Evolutionary conservation across 257 asterid species (phyloP).

Genomic region (Gynochthodes officinalis): DNA sequence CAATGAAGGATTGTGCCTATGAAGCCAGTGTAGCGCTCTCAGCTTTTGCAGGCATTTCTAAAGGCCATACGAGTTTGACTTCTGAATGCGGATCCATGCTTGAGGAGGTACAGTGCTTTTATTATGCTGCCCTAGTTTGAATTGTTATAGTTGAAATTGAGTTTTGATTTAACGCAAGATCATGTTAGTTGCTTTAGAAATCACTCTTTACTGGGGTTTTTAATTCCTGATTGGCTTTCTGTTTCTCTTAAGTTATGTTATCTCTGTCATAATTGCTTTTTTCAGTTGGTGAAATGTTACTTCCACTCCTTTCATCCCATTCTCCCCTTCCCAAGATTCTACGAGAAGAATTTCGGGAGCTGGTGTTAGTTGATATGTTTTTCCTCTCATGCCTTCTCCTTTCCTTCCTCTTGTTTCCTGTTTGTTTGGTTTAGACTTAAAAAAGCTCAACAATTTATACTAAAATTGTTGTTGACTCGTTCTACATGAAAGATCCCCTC

Average conservation of each 20-base stretch:
- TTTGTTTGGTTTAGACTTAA: background rate
- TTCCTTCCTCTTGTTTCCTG: background rate
- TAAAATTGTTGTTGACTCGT: background rate
- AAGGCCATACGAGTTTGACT: conserved; percentile 88
- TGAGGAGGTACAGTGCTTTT: conserved; percentile 67
- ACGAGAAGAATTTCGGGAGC: too few relatives aligned
- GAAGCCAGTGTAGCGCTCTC: conserved; percentile 81
- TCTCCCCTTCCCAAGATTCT: too few relatives aligned
- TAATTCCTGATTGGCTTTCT: background rate
- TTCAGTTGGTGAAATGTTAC: background rate
- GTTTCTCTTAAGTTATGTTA: background rate
- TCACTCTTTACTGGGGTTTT: background rate
- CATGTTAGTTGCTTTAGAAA: conserved; percentile 1
- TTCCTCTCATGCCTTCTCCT: background rate
- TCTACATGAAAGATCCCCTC: background rate
- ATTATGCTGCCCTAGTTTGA: background rate
- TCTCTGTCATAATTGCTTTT: background rate
- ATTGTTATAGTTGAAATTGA: background rate
- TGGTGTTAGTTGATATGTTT: background rate
- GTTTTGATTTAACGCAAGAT: background rate
- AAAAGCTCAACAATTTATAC: background rate
- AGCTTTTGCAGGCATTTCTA: conserved; percentile 65
- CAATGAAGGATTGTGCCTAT: conserved; percentile 80
- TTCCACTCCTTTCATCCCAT: too few relatives aligned
- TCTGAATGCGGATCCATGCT: conserved; percentile 99